Evolutionary conservation across 2,329 filamentous ascomycete species (phyloP).

Genomic region (Graphilbum sp.): DNA sequence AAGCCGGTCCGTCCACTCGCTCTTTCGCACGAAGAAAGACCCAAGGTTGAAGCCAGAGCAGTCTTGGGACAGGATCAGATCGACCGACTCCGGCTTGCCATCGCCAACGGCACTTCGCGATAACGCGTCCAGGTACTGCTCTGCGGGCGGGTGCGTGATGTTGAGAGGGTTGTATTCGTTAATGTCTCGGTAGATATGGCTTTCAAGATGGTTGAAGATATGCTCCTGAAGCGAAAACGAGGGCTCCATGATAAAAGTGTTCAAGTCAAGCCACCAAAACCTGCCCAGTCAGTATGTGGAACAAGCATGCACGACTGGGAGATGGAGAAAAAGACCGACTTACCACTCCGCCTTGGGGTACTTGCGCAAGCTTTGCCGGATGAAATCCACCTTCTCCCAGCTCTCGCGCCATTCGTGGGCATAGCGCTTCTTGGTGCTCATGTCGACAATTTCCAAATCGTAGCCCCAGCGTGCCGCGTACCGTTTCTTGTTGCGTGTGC

Average conservation of each 20-base stretch:
- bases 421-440: constrained; percentile 97
- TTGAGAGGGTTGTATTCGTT: constrained; percentile 93
- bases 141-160: constrained; percentile 66
- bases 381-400: constrained; percentile 96
- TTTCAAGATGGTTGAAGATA: constrained; percentile 65
- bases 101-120: constrained; percentile 63
- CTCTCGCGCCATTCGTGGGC: constrained; percentile 98
- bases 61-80: constrained; percentile 81
- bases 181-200: constrained; percentile 81
- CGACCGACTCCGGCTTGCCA: constrained; percentile 60
- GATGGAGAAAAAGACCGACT: too few relatives aligned
- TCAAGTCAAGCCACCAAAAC: constrained; percentile 99
- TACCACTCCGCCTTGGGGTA: constrained; percentile 96
- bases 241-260: constrained; percentile 96
- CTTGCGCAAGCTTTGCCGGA: constrained; percentile 76
- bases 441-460: constrained; percentile 88
- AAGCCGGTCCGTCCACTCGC: constrained; percentile 76
- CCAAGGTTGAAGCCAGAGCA: constrained; percentile 93
- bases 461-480: constrained; percentile 86
- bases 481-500: constrained; percentile 82
- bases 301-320: background rate
- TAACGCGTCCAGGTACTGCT: constrained; percentile 58
- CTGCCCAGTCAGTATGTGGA: constrained; percentile 29
- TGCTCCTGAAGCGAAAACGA: constrained; percentile 78
- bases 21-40: constrained; percentile 80